phyloP scores from a whole-genome alignment of 2,329 filamentous ascomycete genomes.

The Teratosphaeria viscida region DNA sequence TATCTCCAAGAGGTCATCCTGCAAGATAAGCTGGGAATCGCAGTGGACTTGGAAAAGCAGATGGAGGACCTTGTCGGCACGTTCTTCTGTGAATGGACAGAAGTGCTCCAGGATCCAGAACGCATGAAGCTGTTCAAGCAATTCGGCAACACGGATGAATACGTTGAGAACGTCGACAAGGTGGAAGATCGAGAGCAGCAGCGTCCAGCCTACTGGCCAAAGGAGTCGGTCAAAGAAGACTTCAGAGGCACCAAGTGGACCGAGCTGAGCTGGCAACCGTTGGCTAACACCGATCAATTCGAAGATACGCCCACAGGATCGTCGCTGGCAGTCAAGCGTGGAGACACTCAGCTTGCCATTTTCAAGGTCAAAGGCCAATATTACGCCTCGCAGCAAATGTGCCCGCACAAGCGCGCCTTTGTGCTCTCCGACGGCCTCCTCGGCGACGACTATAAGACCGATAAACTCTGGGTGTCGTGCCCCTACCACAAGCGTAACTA shows the following conservation, averaged over 20 bases:
- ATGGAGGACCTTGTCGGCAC: conserved; percentile 76
- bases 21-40: conserved; percentile 77
- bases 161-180: conserved; percentile 53
- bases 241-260: conserved; percentile 63
- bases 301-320: conserved; percentile 59
- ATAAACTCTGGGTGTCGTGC: conserved; percentile 75
- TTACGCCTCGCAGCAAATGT: conserved; percentile 90
- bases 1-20: conserved; percentile 77
- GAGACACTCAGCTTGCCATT: conserved; percentile 79
- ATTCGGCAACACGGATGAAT: conserved; percentile 75
- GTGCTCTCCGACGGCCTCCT: conserved; percentile 79
- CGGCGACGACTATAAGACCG: conserved; percentile 51
- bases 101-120: conserved; percentile 60
- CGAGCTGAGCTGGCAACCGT: conserved; percentile 64
- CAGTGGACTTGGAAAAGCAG: conserved; percentile 70
- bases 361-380: conserved; percentile 73
- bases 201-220: conserved; percentile 68
- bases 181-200: conserved; percentile 62
- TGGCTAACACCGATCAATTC: conserved; percentile 63
- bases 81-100: conserved; percentile 89
- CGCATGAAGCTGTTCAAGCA: conserved; percentile 63
- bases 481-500: conserved; percentile 88
- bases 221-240: conserved; percentile 55
- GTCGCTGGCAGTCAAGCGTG: conserved; percentile 68
- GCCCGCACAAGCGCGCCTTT: conserved; percentile 82